Conservation (phyloP, 257 asterid species). For the Lithospermum erythrorhizon region DNA sequence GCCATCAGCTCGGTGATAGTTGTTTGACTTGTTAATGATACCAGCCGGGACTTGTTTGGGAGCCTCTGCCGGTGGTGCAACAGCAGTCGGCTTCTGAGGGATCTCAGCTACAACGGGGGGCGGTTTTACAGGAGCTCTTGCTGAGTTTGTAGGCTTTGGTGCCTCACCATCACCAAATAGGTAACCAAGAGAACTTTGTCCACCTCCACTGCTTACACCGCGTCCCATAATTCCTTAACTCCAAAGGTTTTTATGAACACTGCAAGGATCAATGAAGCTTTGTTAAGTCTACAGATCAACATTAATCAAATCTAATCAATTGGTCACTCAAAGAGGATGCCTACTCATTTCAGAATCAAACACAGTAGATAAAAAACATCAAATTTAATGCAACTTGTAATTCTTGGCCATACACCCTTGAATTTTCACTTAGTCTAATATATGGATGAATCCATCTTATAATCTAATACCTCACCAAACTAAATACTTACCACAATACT, state of each 20-base stretch:
- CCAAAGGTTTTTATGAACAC: not conserved
- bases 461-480: not conserved
- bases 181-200: slow-evolving; percentile 83
- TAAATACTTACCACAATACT: too few species aligned
- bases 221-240: slow-evolving; percentile 49
- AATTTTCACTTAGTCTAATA: not conserved
- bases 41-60: slow-evolving; percentile 61
- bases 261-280: not conserved
- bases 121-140: slow-evolving; percentile 32
- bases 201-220: slow-evolving; percentile 85
- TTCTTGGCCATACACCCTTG: not conserved
- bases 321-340: not conserved
- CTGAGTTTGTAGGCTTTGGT: slow-evolving; percentile 36
- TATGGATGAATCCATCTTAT: not conserved
- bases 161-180: slow-evolving; percentile 69
- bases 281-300: not conserved
- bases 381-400: not conserved
- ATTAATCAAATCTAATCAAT: not conserved
- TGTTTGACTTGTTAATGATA: slow-evolving; percentile 45
- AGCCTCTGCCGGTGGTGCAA: slow-evolving; percentile 29
- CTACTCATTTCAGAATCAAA: not conserved
- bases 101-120: slow-evolving; percentile 22
- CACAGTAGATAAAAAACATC: not conserved
- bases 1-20: slow-evolving; percentile 71
- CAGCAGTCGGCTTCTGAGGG: slow-evolving; percentile 34